phyloP scores from a whole-genome alignment of 768 basidiomycete species.

The Fomitopsis pulvina region DNA sequence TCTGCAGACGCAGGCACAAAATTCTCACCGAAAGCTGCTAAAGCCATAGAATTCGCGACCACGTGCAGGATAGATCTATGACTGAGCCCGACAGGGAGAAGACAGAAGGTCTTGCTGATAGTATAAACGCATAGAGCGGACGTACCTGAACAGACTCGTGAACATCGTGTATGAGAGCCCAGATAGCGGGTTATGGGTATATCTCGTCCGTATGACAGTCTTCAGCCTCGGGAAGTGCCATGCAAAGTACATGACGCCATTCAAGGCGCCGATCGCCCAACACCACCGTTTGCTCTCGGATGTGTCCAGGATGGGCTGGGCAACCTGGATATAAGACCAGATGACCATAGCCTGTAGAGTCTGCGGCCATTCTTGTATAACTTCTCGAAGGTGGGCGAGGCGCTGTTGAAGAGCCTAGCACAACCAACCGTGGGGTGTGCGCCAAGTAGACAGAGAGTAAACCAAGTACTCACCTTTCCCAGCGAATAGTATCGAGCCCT shows the following conservation, averaged over 20 bases:
- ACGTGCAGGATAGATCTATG: conserved; percentile 68
- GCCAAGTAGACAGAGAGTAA: background rate
- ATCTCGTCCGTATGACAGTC: conserved; percentile 58
- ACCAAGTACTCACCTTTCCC: background rate
- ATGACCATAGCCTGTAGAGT: conserved; percentile 25
- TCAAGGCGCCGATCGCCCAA: conserved; percentile 69
- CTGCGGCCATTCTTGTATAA: conserved; percentile 53
- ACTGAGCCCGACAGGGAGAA: no score
- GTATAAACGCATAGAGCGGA: background rate
- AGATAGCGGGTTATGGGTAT: conserved; percentile 77
- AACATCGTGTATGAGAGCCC: conserved; percentile 71
- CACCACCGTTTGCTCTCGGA: conserved; percentile 67
- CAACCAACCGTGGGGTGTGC: background rate
- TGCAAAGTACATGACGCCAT: conserved; percentile 59
- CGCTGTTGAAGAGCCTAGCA: conserved; percentile 33
- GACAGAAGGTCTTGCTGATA: background rate
- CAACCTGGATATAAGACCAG: conserved; percentile 43
- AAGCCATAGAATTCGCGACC: conserved; percentile 68
- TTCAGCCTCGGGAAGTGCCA: conserved; percentile 67
- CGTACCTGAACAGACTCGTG: conserved; percentile 75
- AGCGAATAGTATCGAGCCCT: background rate
- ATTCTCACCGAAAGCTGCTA: conserved; percentile 71
- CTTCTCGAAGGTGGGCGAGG: conserved; percentile 58
- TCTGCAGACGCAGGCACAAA: background rate
- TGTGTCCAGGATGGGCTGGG: conserved; percentile 61